phyloP scores from a whole-genome alignment of 306 rosid genomes.

The Begonia masoniana region DNA sequence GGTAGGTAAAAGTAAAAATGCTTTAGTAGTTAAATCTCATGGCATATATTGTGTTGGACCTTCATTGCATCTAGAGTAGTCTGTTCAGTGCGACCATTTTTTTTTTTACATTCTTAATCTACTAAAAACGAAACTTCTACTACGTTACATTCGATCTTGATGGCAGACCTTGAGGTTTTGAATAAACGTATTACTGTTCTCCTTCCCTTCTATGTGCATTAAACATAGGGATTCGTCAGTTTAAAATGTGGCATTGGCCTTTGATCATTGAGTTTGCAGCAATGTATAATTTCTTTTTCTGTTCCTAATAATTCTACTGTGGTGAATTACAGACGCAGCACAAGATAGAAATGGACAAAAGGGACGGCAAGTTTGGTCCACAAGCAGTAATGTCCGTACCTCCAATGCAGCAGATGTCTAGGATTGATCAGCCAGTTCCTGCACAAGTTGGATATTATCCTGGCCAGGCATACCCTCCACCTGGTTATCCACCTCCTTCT shows the following conservation, averaged over 20 bases:
- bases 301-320: conserved; percentile 4
- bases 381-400: conserved; percentile 39
- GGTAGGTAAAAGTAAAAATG: conserved; percentile 17
- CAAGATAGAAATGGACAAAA: conserved; percentile 64
- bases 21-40: not conserved
- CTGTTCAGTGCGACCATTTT: no score
- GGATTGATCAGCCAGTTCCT: conserved; percentile 38
- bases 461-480: conserved; percentile 22
- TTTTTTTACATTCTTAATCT: no score
- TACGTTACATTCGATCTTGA: no score
- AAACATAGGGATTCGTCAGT: no score
- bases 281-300: not conserved
- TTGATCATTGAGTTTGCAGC: no score
- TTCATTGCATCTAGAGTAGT: no score
- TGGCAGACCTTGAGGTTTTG: no score
- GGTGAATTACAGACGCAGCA: conserved; percentile 59
- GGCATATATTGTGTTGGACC: not conserved
- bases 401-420: conserved; percentile 53
- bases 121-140: no score
- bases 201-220: no score
- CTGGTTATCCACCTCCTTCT: conserved; percentile 19
- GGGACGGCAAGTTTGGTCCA: conserved; percentile 52
- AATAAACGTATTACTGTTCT: no score
- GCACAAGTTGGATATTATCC: conserved; percentile 38
- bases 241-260: no score